Base-by-base conservation (phyloP, 1,284 basidiomycete species). In the Leccinum solheimii region DNA sequence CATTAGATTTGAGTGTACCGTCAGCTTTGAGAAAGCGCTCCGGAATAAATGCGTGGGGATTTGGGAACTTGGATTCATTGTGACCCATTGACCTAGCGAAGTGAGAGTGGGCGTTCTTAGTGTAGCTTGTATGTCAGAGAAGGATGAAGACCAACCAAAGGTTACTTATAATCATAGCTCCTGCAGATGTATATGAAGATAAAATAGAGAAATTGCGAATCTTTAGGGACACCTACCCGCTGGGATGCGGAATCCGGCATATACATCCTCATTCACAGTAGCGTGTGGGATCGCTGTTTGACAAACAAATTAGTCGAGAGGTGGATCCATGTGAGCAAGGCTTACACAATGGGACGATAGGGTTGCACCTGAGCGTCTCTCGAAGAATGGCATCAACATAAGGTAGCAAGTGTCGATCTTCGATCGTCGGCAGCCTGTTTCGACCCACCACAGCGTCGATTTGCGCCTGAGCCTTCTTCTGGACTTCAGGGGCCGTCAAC, bases 1-100 rank as follows among this genome's bases (percentile, higher is more conserved):
- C 23, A 30, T 66, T 43, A 0, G 50, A 32, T 2, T 50, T 65
- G 58, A 72, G 63, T 10, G 57, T 49, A 2, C 67, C 62, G 1
- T 72, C 66, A 2, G 55, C 57, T 1, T 57, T 23, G 16, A 73
- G 60, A 36, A 71, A 70, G n/a, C 71, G 66, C n/a, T 70, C 71
- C 1, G 71, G 69, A 14, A 55, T 62, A 21, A 68, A 73, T 23
- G 62, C 34, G n/a, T 70, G 19, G 1, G 68, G 40, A 0, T 62
- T 59, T 2, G 61, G 59, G 26, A 62, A 73, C 59, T 61, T 73
- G 38, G 34, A 34, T 32, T 62, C 64, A 5, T 73, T 23, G n/a
- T 50, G 71, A 2, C 52, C 23, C 67, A 72, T 69, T 2, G 69
- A 68, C 68, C 68, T 73, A 13, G 55, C 5, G 32, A 49, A 16